Evolutionary conservation across 768 basidiomycete species (phyloP).

Genomic region (Mrakia hoshinonis): DNA sequence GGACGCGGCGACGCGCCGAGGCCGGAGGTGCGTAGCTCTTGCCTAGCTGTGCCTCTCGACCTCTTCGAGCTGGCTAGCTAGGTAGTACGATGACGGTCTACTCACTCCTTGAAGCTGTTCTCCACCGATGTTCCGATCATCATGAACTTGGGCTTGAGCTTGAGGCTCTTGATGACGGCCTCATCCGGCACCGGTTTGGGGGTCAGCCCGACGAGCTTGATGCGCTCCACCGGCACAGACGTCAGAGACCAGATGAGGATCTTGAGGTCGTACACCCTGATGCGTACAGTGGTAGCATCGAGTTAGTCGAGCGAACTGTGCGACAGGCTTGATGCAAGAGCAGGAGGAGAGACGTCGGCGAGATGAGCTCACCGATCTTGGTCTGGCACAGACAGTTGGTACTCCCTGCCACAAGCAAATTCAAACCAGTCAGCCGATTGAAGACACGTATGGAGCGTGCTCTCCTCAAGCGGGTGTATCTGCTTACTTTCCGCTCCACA

Average conservation of each 20-base stretch:
- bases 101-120: conserved; percentile 70
- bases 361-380: conserved; percentile 17
- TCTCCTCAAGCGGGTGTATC: not conserved
- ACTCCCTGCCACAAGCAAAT: not conserved
- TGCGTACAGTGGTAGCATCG: not conserved
- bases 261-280: conserved; percentile 74
- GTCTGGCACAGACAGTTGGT: conserved; percentile 13
- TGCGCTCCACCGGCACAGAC: conserved; percentile 68
- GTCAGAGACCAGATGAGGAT: conserved; percentile 58
- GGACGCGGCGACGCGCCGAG: too few relatives aligned
- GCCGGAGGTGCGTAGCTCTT: too few relatives aligned
- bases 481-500: too few relatives aligned
- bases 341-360: not conserved
- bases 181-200: conserved; percentile 71
- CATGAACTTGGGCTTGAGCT: conserved; percentile 60
- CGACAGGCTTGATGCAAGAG: not conserved
- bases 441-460: not conserved
- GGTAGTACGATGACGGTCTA: not conserved
- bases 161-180: conserved; percentile 56
- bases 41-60: too few relatives aligned
- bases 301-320: not conserved
- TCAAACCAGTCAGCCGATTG: not conserved
- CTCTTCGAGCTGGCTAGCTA: not conserved
- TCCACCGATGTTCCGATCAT: conserved; percentile 73
- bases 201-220: conserved; percentile 77